Conservation (phyloP, 148 eudicot genomes). For the Mesembryanthemum crystallinum region DNA sequence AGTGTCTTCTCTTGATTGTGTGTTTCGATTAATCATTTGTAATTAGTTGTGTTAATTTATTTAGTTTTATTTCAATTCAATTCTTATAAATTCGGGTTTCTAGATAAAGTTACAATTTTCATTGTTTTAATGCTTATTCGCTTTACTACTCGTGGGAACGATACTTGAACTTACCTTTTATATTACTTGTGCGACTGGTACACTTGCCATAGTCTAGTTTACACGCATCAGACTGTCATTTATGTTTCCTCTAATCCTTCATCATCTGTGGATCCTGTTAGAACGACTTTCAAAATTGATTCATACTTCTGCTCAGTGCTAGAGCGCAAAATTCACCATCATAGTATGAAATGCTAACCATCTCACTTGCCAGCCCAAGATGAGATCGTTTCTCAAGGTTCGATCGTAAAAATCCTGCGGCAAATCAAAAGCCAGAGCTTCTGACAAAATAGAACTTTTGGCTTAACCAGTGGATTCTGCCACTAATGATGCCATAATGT, state of each 20-base stretch:
- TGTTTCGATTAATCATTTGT: too few species aligned
- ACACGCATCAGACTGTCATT: too few species aligned
- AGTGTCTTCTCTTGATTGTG: too few species aligned
- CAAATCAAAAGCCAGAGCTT: conserved; percentile 1
- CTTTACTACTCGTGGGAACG: too few species aligned
- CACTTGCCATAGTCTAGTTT: too few species aligned
- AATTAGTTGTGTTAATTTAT: too few species aligned
- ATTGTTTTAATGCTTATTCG: too few species aligned
- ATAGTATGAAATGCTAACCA: not conserved
- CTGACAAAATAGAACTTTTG: not conserved
- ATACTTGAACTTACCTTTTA: too few species aligned
- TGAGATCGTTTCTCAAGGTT: not conserved
- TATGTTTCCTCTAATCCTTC: not conserved
- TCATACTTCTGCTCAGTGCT: conserved; percentile 8
- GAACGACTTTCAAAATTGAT: conserved; percentile 25
- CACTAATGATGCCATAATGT: conserved; percentile 18
- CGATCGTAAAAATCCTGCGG: not conserved
- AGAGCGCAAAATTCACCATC: not conserved
- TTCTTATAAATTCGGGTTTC: too few species aligned
- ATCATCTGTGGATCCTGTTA: not conserved
- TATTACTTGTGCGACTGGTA: too few species aligned
- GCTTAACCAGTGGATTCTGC: conserved; percentile 38
- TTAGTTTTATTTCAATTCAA: too few species aligned
- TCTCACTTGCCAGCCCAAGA: not conserved
- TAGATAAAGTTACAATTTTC: too few species aligned